Evolutionary conservation across 306 rosid genomes (phyloP).

Genomic region (Benincasa hispida): DNA sequence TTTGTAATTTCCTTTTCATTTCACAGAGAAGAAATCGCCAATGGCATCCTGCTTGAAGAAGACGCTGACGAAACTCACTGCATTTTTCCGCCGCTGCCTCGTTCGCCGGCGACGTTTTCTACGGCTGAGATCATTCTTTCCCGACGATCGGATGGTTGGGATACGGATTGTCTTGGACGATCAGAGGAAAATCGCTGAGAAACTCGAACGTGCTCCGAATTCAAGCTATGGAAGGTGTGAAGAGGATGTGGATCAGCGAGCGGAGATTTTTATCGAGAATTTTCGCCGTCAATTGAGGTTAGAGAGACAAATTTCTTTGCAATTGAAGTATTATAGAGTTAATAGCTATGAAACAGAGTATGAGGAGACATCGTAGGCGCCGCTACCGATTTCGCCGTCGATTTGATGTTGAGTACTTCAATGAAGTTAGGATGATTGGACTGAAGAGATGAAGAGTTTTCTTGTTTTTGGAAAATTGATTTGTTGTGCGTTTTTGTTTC

Average conservation of each 20-base stretch:
- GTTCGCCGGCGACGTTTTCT: neutral
- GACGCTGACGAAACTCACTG: conserved; percentile 24
- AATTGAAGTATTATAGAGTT: conserved; percentile 17
- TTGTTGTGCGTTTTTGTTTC: neutral
- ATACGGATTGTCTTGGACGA: conserved; percentile 24
- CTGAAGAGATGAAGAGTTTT: neutral
- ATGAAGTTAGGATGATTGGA: neutral
- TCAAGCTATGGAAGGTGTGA: neutral
- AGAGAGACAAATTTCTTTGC: conserved; percentile 41
- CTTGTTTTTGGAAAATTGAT: neutral
- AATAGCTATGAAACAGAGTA: neutral
- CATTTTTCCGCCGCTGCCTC: conserved; percentile 3
- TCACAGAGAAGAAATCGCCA: conserved; percentile 4
- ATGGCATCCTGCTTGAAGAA: conserved; percentile 1
- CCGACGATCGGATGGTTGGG: conserved; percentile 10
- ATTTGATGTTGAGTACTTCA: neutral
- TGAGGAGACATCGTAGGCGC: neutral
- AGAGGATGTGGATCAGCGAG: conserved; percentile 41
- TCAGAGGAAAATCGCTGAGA: conserved; percentile 1
- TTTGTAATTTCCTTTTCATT: neutral
- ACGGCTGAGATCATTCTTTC: conserved; percentile 11
- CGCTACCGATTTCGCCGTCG: neutral
- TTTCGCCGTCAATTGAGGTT: conserved; percentile 33
- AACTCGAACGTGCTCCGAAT: conserved; percentile 15
- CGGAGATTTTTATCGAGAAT: conserved; percentile 48